These are phyloP conservation scores for Tetracentron sinense DNA, from an alignment of 164 flowering plant species.

Conservation along the genomic window DNA sequence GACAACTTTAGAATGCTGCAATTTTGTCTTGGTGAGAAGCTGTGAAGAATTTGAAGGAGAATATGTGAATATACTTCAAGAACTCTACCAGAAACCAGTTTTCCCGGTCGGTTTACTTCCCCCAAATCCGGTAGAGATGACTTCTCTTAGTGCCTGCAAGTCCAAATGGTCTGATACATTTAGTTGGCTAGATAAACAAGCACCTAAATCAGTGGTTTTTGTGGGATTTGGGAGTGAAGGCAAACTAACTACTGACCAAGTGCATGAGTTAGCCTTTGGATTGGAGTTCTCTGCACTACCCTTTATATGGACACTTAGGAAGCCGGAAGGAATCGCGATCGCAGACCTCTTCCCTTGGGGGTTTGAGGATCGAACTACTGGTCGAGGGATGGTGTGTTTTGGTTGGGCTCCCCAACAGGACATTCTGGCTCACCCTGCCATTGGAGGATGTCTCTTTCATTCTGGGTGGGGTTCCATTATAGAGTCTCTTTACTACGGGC, in stretches of 20 bases:
- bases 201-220: conserved; percentile 22
- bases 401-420: conserved; percentile 38
- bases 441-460: conserved; percentile 37
- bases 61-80: conserved; percentile 18
- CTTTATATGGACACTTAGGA: conserved; percentile 36
- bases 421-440: conserved; percentile 33
- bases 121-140: conserved; percentile 13
- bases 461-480: conserved; percentile 37
- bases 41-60: conserved; percentile 33
- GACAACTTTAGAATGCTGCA: neutral
- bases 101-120: conserved; percentile 38
- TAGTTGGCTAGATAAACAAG: conserved; percentile 42
- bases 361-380: conserved; percentile 10
- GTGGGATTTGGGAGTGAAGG: conserved; percentile 42
- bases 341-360: conserved; percentile 11
- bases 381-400: conserved; percentile 20
- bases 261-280: conserved; percentile 34
- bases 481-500: conserved; percentile 29
- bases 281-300: conserved; percentile 26
- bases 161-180: conserved; percentile 11
- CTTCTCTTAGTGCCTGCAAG: neutral
- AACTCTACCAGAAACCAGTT: conserved; percentile 27
- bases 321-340: conserved; percentile 11
- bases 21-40: conserved; percentile 20
- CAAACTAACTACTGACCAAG: conserved; percentile 23